phyloP scores from a whole-genome alignment of 108 stramenopile species.

The Schizochytrium sp. region DNA sequence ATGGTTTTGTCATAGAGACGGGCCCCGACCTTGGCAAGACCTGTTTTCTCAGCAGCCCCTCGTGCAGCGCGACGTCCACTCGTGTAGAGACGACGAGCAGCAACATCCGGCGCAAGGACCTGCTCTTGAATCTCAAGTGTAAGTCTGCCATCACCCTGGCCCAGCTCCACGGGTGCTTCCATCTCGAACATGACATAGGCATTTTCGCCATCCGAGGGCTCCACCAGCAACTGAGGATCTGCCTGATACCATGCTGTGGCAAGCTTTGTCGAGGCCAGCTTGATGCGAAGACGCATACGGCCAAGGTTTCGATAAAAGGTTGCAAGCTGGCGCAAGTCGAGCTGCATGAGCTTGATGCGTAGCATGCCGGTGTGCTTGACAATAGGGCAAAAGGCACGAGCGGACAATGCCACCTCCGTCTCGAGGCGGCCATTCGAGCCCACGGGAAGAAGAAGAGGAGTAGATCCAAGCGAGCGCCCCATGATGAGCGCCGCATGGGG shows the following conservation, averaged over 20 bases:
- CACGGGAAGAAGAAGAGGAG: conserved; percentile 49
- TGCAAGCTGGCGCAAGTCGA: background rate
- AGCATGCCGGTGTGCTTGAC: conserved; percentile 27
- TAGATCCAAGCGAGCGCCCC: conserved; percentile 45
- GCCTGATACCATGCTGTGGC: background rate
- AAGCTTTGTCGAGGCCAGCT: background rate
- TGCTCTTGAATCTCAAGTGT: background rate
- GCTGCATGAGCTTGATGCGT: conserved; percentile 8
- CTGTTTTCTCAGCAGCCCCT: too few relatives aligned
- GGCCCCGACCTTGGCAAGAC: too few relatives aligned
- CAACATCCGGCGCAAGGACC: too few relatives aligned
- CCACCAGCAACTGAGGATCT: background rate
- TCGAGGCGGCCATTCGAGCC: conserved; percentile 19
- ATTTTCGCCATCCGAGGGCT: background rate
- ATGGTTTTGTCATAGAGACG: too few relatives aligned
- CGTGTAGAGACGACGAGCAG: too few relatives aligned
- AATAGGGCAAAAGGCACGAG: conserved; percentile 15
- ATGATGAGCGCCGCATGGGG: conserved; percentile 44
- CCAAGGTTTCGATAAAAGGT: background rate
- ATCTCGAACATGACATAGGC: background rate
- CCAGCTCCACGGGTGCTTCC: background rate
- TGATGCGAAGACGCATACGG: background rate
- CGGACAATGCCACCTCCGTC: background rate
- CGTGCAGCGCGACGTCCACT: too few relatives aligned
- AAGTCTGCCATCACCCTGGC: background rate